Evolutionary conservation across 176 grass and related monocot genomes (phyloP), one percentile per base, ranked within the genome.

Genomic region (Carex myosuroides): DNA sequence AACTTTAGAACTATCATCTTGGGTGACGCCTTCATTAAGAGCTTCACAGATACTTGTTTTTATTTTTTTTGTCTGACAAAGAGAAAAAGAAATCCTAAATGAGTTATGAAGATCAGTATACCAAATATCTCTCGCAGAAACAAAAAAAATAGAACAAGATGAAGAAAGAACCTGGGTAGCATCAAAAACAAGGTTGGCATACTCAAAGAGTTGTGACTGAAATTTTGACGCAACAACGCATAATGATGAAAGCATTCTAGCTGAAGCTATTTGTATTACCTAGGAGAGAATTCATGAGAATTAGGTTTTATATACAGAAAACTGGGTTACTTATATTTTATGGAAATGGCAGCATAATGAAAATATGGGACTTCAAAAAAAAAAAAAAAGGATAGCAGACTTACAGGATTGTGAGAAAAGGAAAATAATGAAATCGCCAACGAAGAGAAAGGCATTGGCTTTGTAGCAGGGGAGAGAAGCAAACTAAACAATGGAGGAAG

Each of bases 371-470:
- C 60, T 85, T 62, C 26, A 86, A 18, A 26, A 24, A 79, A 77
- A 52, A 50, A 42, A 50, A 64, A 57, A 33, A 79, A 52, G 60
- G 32, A 83, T 60, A 48, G 8, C 18, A 62, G 56, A 50, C 94
- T 89, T 92, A 97, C 94, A 75, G 80, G 57, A 88, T 88, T 90
- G 21, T 74, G 84, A 62, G 64, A 78, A 29, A 85, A 90, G 41
- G 88, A 94, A 72, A 95, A 84, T 73, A 87, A 90, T 0, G 85
- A 89, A 72, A 90, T 87, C 81, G 84, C 80, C 88, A 90, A 73
- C 64, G 85, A 90, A 83, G 91, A 33, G 18, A 98, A 91, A 68
- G 92, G 90, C 82, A 98, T 90, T 69, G 92, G 92, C 85, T 94
- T 94, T 50, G 61, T 62, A 41, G 88, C 81, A 64, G 95, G 89